A percentile compares a stretch with the other conserved stretches of the same genome.
phyloP scores from a whole-genome alignment of 768 basidiomycete species.

The Fistulinella prunicolor region DNA sequence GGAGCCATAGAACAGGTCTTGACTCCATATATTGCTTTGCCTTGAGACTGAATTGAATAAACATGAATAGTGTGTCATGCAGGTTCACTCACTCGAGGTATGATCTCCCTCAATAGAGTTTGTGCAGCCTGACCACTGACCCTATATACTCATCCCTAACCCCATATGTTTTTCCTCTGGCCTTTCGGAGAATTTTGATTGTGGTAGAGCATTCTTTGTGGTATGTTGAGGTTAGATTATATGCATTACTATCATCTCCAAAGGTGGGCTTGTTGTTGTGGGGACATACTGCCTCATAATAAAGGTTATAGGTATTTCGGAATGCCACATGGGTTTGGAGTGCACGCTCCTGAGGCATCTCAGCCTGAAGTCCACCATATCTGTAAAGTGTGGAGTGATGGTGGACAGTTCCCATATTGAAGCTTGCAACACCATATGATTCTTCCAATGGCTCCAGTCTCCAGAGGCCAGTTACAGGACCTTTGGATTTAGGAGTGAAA shows the following conservation, averaged over 20 bases:
- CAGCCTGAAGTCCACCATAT: conserved; percentile 16
- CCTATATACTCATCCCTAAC: conserved; percentile 2
- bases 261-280: conserved; percentile 7
- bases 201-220: not conserved
- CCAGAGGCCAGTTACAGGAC: conserved; percentile 3
- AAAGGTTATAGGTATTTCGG: conserved; percentile 16
- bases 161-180: not conserved
- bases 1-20: not conserved
- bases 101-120: not conserved
- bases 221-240: not conserved
- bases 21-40: conserved; percentile 2
- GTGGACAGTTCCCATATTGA: not conserved
- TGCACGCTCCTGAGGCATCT: conserved; percentile 6
- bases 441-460: conserved; percentile 4
- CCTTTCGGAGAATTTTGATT: not conserved
- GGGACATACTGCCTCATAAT: conserved; percentile 9
- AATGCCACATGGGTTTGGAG: conserved; percentile 11
- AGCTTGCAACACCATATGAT: conserved; percentile 9
- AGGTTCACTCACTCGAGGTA: not conserved
- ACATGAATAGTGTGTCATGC: too few species aligned
- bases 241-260: conserved; percentile 14
- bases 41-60: not conserved
- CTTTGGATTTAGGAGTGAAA: not conserved
- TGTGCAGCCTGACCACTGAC: not conserved
- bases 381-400: conserved; percentile 6